A percentile compares a stretch with the other conserved stretches of the same genome.
These are phyloP conservation scores for Pseudotsuga menziesii DNA, from an alignment of 75 land plant species.

Conservation along the genomic window DNA sequence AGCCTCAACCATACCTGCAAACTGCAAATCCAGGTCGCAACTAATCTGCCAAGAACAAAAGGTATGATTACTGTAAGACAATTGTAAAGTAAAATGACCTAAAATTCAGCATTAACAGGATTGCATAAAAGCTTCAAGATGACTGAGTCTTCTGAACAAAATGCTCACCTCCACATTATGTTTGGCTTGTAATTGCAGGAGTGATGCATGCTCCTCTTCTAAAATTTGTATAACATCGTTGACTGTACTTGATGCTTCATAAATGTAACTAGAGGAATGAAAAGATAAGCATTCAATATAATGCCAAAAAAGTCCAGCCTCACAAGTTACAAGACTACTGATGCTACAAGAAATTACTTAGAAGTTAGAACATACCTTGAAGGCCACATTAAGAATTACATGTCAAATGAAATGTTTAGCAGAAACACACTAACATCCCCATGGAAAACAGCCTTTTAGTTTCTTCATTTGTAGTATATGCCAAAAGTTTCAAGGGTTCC, in stretches of 20 bases:
- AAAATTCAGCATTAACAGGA: slow-evolving; percentile 4
- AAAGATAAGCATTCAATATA: slow-evolving; percentile 2
- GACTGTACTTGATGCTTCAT: slow-evolving; percentile 69
- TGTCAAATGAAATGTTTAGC: neutral
- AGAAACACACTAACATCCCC: neutral
- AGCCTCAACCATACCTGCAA: slow-evolving; percentile 94
- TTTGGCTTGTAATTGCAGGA: slow-evolving; percentile 63
- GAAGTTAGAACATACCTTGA: neutral
- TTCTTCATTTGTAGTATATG: no score
- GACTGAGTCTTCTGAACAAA: neutral
- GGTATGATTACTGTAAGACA: neutral
- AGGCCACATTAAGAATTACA: neutral
- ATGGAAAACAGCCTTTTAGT: no score
- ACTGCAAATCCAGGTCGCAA: slow-evolving; percentile 77
- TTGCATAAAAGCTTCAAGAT: neutral
- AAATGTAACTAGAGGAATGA: slow-evolving; percentile 49
- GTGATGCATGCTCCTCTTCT: slow-evolving; percentile 53
- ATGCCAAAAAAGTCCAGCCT: neutral
- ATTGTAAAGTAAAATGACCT: neutral
- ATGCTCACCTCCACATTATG: slow-evolving; percentile 58
- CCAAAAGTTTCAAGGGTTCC: neutral
- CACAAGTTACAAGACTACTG: neutral
- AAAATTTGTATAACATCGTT: slow-evolving; percentile 41
- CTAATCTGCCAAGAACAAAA: slow-evolving; percentile 43
- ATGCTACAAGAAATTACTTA: neutral